Base-by-base conservation (phyloP, 768 basidiomycete species). In the Rhodotorula taiwanensis region DNA sequence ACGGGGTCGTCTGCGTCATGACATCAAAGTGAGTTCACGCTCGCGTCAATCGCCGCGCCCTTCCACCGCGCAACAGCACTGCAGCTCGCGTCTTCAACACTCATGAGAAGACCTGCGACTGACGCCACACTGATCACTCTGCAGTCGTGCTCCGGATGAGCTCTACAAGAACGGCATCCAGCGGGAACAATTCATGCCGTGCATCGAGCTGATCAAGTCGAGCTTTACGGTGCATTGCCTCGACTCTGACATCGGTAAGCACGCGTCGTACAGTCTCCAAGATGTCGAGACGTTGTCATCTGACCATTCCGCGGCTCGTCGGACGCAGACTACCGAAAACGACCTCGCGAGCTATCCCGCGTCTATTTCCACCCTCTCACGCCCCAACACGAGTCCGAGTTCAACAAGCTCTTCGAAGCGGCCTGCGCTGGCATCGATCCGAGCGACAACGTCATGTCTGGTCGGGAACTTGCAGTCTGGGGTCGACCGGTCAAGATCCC, bases 91-190 rank as follows among this genome's bases (percentile, higher is more conserved):
- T n/a, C n/a, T n/a, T n/a, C n/a, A n/a, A n/a, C n/a, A n/a, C n/a
- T n/a, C n/a, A n/a, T n/a, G n/a, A n/a, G n/a, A n/a, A n/a, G n/a
- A n/a, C n/a, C n/a, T n/a, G n/a, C n/a, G n/a, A n/a, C n/a, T n/a
- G n/a, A n/a, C n/a, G n/a, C n/a, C n/a, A n/a, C n/a, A n/a, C n/a
- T n/a, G n/a, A n/a, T n/a, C n/a, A n/a, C n/a, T n/a, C n/a, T n/a
- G 3, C 70, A 99, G 94, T 77, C 95, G 95, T 62, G 91, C 95
- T 74, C 95, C 95, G 4, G 87, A 97, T 72, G 89, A 97, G 34
- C 80, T 99, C 2, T 99, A 99, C 80, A 93, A 94, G 82, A 98
- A 98, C 68, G 95, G 95, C 1, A 95, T 99, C 47, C 95, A 99
- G 75, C 83, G 95, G 5, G 83, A 86, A 7, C 93, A 90, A 72